A percentile compares a stretch with the other conserved stretches of the same genome.
These are phyloP conservation scores for Neoascochyta sp. DNA, from an alignment of 2,329 filamentous ascomycete genomes.

Conservation along the genomic window DNA sequence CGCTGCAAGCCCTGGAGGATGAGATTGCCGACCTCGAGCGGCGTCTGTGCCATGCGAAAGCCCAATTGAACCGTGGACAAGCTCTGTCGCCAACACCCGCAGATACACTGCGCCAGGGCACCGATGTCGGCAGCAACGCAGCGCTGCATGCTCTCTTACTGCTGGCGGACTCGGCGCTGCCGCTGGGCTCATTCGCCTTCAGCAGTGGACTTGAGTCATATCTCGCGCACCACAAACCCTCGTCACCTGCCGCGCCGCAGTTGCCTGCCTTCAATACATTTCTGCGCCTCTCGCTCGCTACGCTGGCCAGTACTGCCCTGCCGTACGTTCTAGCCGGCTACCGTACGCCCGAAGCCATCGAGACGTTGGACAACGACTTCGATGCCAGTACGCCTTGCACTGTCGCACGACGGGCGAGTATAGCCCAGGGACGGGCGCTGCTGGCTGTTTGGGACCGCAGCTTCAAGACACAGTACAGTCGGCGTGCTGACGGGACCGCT, in stretches of 20 bases:
- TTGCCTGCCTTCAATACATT: slow-evolving; percentile 59
- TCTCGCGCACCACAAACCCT: slow-evolving; percentile 60
- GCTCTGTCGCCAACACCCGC: slow-evolving; percentile 2
- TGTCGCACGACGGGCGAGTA: slow-evolving; percentile 71
- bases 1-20: slow-evolving; percentile 37
- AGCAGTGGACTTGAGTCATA: slow-evolving; percentile 79
- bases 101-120: slow-evolving; percentile 3
- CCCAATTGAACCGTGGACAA: slow-evolving; percentile 41
- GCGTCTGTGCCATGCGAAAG: slow-evolving; percentile 46
- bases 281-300: slow-evolving; percentile 65
- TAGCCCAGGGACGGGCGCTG: slow-evolving; percentile 71
- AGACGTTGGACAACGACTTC: slow-evolving; percentile 66
- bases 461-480: slow-evolving; percentile 44
- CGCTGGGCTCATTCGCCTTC: slow-evolving; percentile 83
- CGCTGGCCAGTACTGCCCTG: slow-evolving; percentile 67
- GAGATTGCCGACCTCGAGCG: slow-evolving; percentile 60
- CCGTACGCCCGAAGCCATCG: slow-evolving; percentile 51
- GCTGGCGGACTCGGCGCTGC: slow-evolving; percentile 76
- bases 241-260: slow-evolving; percentile 28
- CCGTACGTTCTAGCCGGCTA: slow-evolving; percentile 71
- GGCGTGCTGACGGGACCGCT: background rate
- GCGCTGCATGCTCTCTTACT: slow-evolving; percentile 67
- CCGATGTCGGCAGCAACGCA: slow-evolving; percentile 5
- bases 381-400: slow-evolving; percentile 75
- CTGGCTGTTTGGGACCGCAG: slow-evolving; percentile 73